Conservation (phyloP, 1,284 basidiomycete genomes). For the Malassezia pachydermatis region DNA sequence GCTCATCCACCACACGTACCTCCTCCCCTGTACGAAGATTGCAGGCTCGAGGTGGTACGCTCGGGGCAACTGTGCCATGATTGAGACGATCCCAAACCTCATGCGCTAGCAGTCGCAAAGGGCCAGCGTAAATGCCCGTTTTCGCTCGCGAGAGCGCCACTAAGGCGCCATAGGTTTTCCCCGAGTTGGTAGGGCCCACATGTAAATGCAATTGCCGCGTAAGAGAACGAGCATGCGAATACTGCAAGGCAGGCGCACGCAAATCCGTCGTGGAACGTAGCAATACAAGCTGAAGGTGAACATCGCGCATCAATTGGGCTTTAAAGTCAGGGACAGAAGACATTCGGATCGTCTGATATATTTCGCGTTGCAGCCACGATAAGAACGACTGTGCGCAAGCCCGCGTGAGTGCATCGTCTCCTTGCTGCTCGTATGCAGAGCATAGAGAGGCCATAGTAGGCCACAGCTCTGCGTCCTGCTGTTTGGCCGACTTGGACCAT, state of each 20-base stretch:
- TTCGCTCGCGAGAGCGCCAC: slow-evolving; percentile 69
- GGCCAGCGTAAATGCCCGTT: slow-evolving; percentile 77
- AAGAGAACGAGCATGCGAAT: slow-evolving; percentile 51
- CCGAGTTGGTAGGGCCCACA: slow-evolving; percentile 93
- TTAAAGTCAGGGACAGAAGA: no score
- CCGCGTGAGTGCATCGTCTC: slow-evolving; percentile 4
- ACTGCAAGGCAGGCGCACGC: slow-evolving; percentile 42
- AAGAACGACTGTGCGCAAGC: slow-evolving; percentile 14
- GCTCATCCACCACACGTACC: slow-evolving; percentile 58
- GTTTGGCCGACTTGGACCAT: not conserved
- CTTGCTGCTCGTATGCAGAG: slow-evolving; percentile 5
- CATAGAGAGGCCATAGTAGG: not conserved
- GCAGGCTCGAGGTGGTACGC: slow-evolving; percentile 55
- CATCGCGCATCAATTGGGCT: slow-evolving; percentile 8
- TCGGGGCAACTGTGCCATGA: slow-evolving; percentile 62
- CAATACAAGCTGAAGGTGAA: slow-evolving; percentile 16
- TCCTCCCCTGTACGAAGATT: slow-evolving; percentile 92
- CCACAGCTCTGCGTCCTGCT: not conserved
- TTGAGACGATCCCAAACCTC: slow-evolving; percentile 91
- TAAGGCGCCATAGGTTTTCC: slow-evolving; percentile 87
- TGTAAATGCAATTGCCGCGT: slow-evolving; percentile 80
- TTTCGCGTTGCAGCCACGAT: slow-evolving; percentile 2
- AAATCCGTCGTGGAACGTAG: slow-evolving; percentile 27
- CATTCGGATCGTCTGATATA: not conserved
- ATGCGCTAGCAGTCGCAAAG: slow-evolving; percentile 80